These are phyloP conservation scores for Litchi chinensis DNA, from an alignment of 345 rosid species.

Conservation along the genomic window DNA sequence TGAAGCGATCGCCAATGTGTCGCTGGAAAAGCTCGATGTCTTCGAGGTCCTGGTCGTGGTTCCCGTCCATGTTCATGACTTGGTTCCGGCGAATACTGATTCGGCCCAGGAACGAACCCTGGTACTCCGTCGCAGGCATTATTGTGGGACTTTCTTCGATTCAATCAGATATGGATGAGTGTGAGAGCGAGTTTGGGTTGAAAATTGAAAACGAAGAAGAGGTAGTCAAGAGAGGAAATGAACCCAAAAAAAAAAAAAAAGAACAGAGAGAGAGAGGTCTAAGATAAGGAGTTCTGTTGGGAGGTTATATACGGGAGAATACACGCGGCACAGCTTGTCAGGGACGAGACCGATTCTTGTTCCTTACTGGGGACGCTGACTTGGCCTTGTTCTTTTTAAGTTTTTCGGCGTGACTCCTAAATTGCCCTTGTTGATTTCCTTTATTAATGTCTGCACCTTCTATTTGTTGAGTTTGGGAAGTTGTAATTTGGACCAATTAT, in stretches of 20 bases:
- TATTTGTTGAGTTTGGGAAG: no score
- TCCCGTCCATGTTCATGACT: conserved; percentile 75
- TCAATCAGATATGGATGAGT: background rate
- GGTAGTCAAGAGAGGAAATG: background rate
- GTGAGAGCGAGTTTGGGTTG: background rate
- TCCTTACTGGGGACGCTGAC: conserved; percentile 29
- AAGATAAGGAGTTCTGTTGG: conserved; percentile 9
- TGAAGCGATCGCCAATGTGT: conserved; percentile 80
- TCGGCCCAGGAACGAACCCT: conserved; percentile 79
- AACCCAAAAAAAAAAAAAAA: background rate
- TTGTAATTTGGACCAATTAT: no score
- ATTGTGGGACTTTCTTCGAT: background rate
- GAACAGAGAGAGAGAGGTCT: background rate
- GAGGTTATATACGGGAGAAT: conserved; percentile 21
- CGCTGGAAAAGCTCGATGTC: conserved; percentile 82
- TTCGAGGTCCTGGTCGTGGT: conserved; percentile 77
- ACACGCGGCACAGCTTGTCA: conserved; percentile 36
- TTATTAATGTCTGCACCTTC: background rate
- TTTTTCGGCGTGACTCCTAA: background rate
- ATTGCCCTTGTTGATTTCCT: background rate
- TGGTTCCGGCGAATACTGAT: conserved; percentile 89
- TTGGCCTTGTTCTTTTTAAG: conserved; percentile 7
- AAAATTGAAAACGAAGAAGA: background rate
- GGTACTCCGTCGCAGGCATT: conserved; percentile 72
- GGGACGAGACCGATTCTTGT: conserved; percentile 35